Evolutionary conservation across 192 early-diverging fungal species (phyloP).

Genomic region (Funneliformis geosporum): DNA sequence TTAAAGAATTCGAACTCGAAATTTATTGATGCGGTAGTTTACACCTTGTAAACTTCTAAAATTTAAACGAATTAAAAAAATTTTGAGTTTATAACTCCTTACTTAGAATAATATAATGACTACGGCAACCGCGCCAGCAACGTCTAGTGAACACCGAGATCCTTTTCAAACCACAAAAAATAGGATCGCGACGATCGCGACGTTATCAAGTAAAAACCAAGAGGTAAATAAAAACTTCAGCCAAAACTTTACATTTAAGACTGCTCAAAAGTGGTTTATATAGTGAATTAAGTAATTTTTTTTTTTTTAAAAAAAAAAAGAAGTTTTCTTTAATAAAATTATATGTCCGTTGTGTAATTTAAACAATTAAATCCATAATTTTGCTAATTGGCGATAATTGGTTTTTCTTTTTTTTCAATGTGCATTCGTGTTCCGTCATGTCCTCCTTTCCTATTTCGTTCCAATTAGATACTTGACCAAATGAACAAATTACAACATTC

Average conservation of each 20-base stretch:
- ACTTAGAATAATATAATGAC: slow-evolving; percentile 25
- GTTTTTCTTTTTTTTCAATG: neutral
- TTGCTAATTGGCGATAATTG: neutral
- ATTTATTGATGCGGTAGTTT: slow-evolving; percentile 6
- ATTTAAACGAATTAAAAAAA: neutral
- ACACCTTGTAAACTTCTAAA: neutral
- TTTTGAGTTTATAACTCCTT: neutral
- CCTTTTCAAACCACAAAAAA: slow-evolving; percentile 27
- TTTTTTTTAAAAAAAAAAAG: neutral
- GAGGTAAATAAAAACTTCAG: slow-evolving; percentile 22
- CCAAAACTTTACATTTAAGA: neutral
- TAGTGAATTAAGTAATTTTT: neutral
- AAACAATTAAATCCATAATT: neutral
- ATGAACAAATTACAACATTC: slow-evolving; percentile 30
- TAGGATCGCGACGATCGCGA: slow-evolving; percentile 26
- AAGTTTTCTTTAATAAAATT: too few relatives aligned
- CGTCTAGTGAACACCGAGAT: slow-evolving; percentile 20
- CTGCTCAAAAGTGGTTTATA: too few relatives aligned
- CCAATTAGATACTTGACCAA: slow-evolving; percentile 30
- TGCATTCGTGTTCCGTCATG: neutral
- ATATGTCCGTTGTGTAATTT: neutral
- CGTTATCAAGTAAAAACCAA: slow-evolving; percentile 28
- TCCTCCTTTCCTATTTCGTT: neutral
- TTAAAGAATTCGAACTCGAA: neutral
- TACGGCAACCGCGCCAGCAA: slow-evolving; percentile 23